Evolutionary conservation across 2,329 filamentous ascomycete species (phyloP), one percentile per base, ranked within the genome.

Genomic region (Gyromitra esculenta): DNA sequence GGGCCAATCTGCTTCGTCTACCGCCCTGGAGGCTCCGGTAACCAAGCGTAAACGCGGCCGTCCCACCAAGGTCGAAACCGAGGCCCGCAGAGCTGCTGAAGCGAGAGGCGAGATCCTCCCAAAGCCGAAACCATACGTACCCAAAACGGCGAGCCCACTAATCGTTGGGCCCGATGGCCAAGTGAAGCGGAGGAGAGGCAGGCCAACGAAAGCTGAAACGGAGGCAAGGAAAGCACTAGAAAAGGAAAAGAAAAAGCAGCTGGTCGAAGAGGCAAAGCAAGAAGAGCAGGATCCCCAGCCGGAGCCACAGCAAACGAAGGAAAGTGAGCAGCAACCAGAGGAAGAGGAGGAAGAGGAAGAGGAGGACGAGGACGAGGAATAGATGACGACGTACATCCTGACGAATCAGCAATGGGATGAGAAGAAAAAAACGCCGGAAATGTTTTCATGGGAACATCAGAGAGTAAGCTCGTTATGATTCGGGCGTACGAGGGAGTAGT

Each of bases 181-280:
- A 43, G 4, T 71, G 15, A 77, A 74, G 48, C 77, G 77, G 60
- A 79, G 77, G 60, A 76, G 78, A 45, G 78, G 78, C 15, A 67
- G 78, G 59, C 78, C 78, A n/a, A 78, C 78, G n/a, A 79, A 79
- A 67, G 76, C 75, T 1, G 78, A 79, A 9, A 70, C 73, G 18
- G 75, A 75, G 52, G 73, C 69, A 9, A 77, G 73, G 50, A 78
- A 57, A 54, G 60, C 60, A 13, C 52, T 37, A 7, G 78, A 79
- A 57, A 77, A 48, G 54, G 77, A 74, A 13, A 73, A 72, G 50
- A 72, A 78, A 57, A 76, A 68, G 57, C 64, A 69, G 63, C 65
- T 60, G n/a, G 41, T 48, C n/a, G 52, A 75, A 43, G 64, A 64
- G 35, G 41, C 50, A 37, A 68, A 77, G 41, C 57, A 60, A 25